A percentile compares a stretch with the other conserved stretches of the same genome.
Conservation (phyloP, 805 yeast species). For the Metschnikowia koreensis region DNA sequence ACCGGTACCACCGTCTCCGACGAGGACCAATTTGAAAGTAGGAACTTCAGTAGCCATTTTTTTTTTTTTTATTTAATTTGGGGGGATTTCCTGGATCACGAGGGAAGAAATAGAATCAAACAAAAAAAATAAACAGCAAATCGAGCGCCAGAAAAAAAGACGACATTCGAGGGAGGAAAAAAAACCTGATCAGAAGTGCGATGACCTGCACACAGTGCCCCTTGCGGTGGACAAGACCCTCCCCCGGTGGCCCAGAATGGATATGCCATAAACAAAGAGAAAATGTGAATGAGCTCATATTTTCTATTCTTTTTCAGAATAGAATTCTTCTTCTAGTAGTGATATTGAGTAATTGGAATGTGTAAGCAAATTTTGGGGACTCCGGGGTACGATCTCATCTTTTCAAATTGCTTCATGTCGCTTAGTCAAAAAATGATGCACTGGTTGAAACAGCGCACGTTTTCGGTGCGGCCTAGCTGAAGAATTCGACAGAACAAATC, state of each 20-base stretch:
- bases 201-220: conserved; percentile 14
- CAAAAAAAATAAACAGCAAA: conserved; percentile 7
- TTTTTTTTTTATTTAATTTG: neutral
- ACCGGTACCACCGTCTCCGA: conserved; percentile 99
- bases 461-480: no score
- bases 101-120: no score
- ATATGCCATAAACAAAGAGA: neutral
- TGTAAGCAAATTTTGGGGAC: no score
- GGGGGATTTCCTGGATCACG: conserved; percentile 10
- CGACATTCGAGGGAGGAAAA: conserved; percentile 11
- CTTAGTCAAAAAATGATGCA: no score
- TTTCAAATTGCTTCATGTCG: no score
- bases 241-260: neutral
- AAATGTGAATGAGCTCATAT: neutral
- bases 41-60: conserved; percentile 79
- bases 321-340: no score
- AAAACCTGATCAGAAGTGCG: conserved; percentile 12
- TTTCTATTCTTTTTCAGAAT: no score
- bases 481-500: no score
- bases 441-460: no score
- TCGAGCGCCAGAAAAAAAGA: conserved; percentile 4
- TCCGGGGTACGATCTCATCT: no score
- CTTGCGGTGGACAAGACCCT: conserved; percentile 1
- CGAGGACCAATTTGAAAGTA: conserved; percentile 95
- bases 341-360: no score